Conservation (phyloP, 2,329 filamentous ascomycete species). For the Clonostachys solani region DNA sequence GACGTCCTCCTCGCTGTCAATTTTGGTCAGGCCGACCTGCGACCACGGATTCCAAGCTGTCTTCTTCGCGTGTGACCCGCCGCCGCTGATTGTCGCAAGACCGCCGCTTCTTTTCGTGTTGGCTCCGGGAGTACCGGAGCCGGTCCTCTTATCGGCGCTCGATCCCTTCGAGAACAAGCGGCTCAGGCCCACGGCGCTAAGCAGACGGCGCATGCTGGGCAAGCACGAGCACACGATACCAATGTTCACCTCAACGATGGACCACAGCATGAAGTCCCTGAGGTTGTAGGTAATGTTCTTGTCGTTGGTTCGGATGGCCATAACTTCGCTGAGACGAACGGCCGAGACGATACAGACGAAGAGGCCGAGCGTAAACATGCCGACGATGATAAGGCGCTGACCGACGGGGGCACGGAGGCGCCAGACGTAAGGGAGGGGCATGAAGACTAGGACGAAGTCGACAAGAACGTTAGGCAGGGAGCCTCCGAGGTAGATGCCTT, state of each 20-base stretch:
- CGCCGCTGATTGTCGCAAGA: not conserved
- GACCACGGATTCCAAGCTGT: not conserved
- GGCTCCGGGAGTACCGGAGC: not conserved
- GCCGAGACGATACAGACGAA: not conserved
- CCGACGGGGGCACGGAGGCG: not conserved
- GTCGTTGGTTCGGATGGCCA: not conserved
- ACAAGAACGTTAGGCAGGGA: not conserved
- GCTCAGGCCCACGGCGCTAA: slow-evolving; percentile 2
- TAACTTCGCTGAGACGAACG: not conserved
- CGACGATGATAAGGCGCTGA: not conserved
- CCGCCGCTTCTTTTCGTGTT: not conserved
- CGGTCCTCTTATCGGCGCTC: not conserved
- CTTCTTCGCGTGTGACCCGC: not conserved
- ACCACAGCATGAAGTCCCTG: slow-evolving; percentile 14
- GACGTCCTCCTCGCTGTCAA: not conserved
- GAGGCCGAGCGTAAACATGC: not conserved
- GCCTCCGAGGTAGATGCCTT: not conserved
- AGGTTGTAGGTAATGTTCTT: not conserved
- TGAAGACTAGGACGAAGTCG: not conserved
- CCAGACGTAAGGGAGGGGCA: not conserved
- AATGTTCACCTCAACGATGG: slow-evolving; percentile 26
- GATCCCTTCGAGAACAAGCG: not conserved
- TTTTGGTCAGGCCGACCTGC: not conserved
- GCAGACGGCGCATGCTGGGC: slow-evolving; percentile 20
- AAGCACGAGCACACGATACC: slow-evolving; percentile 28